These are phyloP conservation scores for Jamesozyma spencerorum DNA, from an alignment of 805 yeast genomes.

Conservation along the genomic window DNA sequence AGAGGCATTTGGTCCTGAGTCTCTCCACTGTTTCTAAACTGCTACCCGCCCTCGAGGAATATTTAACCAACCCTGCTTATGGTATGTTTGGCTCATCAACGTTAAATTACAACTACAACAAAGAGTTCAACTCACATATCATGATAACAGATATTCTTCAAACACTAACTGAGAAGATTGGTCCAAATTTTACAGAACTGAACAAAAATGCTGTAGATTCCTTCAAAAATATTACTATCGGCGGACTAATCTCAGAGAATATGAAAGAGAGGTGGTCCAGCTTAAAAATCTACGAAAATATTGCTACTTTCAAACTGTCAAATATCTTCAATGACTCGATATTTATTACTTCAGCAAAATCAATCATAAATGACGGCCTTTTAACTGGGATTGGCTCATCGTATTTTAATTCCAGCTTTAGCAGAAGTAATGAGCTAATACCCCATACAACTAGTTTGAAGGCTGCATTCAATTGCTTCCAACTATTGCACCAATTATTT, in stretches of 20 bases:
- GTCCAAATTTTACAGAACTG: constrained; percentile 44
- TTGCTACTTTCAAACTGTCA: constrained; percentile 23
- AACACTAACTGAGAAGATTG: constrained; percentile 41
- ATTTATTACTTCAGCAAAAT: constrained; percentile 18
- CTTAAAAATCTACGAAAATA: constrained; percentile 17
- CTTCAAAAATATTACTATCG: constrained; percentile 33
- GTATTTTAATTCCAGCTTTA: constrained; percentile 13
- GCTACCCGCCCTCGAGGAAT: constrained; percentile 32
- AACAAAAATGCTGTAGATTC: constrained; percentile 21
- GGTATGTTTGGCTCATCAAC: constrained; percentile 38
- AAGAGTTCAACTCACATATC: constrained; percentile 37
- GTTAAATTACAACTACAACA: constrained; percentile 42
- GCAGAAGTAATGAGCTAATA: constrained; percentile 35
- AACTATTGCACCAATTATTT: constrained; percentile 49
- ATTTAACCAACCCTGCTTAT: constrained; percentile 41
- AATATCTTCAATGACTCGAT: constrained; percentile 25
- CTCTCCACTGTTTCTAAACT: constrained; percentile 36
- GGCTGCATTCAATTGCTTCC: constrained; percentile 39
- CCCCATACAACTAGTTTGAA: constrained; percentile 37
- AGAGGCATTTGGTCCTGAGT: constrained; percentile 43
- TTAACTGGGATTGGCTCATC: constrained; percentile 16
- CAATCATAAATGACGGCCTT: constrained; percentile 10
- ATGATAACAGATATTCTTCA: constrained; percentile 38
- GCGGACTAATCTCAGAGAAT: constrained; percentile 28
- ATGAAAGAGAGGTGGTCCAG: constrained; percentile 22